These are phyloP conservation scores for Schizonepeta tenuifolia DNA, from an alignment of 257 asterid genomes.

Conservation along the genomic window DNA sequence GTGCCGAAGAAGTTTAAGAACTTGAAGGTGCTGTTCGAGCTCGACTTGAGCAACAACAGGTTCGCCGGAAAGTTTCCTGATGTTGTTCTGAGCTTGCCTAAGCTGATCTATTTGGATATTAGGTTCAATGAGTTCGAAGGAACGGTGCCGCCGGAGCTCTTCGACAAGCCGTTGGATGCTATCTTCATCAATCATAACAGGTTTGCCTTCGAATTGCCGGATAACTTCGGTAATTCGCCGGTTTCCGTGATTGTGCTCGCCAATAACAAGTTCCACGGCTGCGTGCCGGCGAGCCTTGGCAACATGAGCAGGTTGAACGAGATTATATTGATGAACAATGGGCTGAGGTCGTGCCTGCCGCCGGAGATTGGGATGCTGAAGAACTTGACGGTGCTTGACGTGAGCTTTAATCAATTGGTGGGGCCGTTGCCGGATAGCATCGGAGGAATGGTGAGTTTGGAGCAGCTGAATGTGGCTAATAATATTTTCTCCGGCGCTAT, in stretches of 20 bases:
- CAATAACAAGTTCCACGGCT: constrained; percentile 77
- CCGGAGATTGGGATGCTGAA: constrained; percentile 68
- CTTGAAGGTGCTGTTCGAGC: constrained; percentile 64
- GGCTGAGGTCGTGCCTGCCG: constrained; percentile 79
- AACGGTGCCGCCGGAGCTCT: constrained; percentile 64
- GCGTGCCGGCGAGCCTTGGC: constrained; percentile 79
- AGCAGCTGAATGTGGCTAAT: constrained; percentile 79
- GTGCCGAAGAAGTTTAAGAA: constrained; percentile 61
- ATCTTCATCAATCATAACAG: constrained; percentile 82
- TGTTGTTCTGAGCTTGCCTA: constrained; percentile 72
- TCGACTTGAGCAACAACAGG: constrained; percentile 85
- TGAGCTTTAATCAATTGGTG: constrained; percentile 60
- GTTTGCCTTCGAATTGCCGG: constrained; percentile 77
- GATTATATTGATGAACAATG: constrained; percentile 69
- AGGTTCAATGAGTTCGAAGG: constrained; percentile 90
- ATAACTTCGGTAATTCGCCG: constrained; percentile 87
- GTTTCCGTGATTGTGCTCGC: constrained; percentile 86
- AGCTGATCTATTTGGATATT: constrained; percentile 63
- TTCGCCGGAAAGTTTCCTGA: constrained; percentile 87
- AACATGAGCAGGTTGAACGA: constrained; percentile 78
- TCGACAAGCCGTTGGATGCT: constrained; percentile 82
- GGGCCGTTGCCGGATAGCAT: constrained; percentile 70
- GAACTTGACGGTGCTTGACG: constrained; percentile 76
- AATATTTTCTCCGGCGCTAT: constrained; percentile 62
- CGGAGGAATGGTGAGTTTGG: constrained; percentile 74